Base-by-base conservation (phyloP, 2,329 filamentous ascomycete genomes). In the Colletotrichum trifolii region DNA sequence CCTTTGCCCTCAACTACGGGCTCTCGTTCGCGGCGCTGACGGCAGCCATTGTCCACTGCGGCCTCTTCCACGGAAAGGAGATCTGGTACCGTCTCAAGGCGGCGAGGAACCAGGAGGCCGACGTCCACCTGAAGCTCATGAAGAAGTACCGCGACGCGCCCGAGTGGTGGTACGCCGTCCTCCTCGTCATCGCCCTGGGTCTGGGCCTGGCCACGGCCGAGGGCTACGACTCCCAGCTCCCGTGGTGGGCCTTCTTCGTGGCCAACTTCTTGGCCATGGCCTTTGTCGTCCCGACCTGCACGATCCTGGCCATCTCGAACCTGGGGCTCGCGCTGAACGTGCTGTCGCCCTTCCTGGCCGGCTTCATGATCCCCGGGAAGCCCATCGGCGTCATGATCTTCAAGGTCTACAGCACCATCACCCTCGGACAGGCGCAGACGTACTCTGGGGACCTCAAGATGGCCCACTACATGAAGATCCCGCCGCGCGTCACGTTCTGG, bases 401-500 rank as follows among this genome's bases (percentile, higher is more conserved):
- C 62, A 82, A 82, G 68, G 73, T 77, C 17, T 70, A 82, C 15
- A 65, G 62, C 33, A 65, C 62, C 1, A 65, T 65, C 1, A 65
- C 62, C 5, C 58, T 65, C 0, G 62, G 62, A 3, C 62, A 65
- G 77, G 78, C 77, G n/a, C 62, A 65, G 9, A 65, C 62, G 36
- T 65, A 65, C 33, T 39, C 88, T 0, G 85, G 89, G 34, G 80
- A 82, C 63, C 70, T 82, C 35, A 83, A 83, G 64, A 72, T 83
- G 33, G 81, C 77, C 0, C 77, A 78, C 52, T 79, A 79, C 60
- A 78, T 87, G 82, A 85, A 89, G 57, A 80, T 89, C 0, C 85
- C 87, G 0, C 87, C 87, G 1, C 81, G 83, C 5, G 78, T 82
- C 0, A 82, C 88, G 8, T 89, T 89, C 75, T 86, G 88, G 72